Evolutionary conservation across 306 rosid species (phyloP).

Genomic region (Dicorynia guianensis): DNA sequence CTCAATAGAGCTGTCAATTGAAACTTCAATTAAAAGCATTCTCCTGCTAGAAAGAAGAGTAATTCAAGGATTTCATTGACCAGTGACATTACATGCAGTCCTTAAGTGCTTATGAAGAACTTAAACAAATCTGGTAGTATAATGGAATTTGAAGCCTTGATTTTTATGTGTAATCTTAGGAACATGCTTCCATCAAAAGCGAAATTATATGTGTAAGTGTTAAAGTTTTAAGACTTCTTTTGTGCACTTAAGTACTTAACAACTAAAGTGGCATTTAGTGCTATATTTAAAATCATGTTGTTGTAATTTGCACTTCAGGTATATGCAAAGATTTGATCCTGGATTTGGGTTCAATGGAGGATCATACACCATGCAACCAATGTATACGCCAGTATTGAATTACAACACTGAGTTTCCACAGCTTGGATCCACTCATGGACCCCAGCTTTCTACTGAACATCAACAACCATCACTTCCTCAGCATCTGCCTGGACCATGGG

Average conservation of each 20-base stretch:
- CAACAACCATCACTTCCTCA: conserved; percentile 79
- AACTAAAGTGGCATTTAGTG: neutral
- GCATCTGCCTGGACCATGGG: conserved; percentile 83
- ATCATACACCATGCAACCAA: conserved; percentile 82
- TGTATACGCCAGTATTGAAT: conserved; percentile 85
- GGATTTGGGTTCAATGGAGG: conserved; percentile 97
- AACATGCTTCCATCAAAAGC: neutral
- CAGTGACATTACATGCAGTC: neutral
- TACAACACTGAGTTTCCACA: conserved; percentile 98
- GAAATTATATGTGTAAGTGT: too few relatives aligned
- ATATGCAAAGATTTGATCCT: conserved; percentile 96
- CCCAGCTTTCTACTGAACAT: conserved; percentile 80
- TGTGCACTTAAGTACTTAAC: neutral
- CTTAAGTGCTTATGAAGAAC: neutral
- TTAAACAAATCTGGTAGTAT: neutral
- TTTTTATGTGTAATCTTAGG: neutral
- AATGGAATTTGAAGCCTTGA: too few relatives aligned
- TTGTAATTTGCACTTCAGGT: conserved; percentile 60
- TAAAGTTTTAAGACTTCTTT: neutral
- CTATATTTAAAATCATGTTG: neutral
- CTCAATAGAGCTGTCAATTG: neutral
- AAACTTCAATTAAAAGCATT: neutral
- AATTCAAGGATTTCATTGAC: neutral
- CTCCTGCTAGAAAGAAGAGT: neutral
- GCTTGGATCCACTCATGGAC: conserved; percentile 85